phyloP scores from a whole-genome alignment of 2,329 filamentous ascomycete genomes.

The Aspergillus viridinutans region DNA sequence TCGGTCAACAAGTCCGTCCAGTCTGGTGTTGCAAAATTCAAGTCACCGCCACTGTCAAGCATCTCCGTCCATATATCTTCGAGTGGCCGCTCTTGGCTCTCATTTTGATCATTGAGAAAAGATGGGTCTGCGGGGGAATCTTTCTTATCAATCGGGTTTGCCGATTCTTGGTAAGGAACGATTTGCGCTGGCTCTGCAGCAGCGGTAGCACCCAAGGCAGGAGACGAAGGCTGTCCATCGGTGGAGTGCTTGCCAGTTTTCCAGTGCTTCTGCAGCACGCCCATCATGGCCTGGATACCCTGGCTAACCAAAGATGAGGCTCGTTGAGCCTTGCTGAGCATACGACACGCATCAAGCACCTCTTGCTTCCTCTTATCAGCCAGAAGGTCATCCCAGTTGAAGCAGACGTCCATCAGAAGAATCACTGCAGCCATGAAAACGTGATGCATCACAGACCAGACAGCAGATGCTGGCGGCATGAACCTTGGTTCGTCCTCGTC shows the following conservation, averaged over 20 bases:
- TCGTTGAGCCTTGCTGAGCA: conserved; percentile 34
- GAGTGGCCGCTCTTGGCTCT: conserved; percentile 11
- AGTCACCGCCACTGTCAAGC: conserved; percentile 22
- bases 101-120: neutral
- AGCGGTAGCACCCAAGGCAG: neutral
- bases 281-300: conserved; percentile 37
- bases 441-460: conserved; percentile 36
- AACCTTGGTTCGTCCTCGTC: conserved; percentile 26
- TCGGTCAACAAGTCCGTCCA: conserved; percentile 30
- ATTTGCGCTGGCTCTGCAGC: neutral
- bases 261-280: conserved; percentile 31
- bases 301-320: conserved; percentile 28
- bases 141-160: neutral
- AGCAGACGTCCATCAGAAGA: conserved; percentile 38
- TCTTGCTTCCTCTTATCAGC: conserved; percentile 34
- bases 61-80: conserved; percentile 32
- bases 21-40: conserved; percentile 21
- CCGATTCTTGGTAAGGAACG: neutral
- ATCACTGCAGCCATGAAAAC: conserved; percentile 40
- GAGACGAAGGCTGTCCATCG: neutral
- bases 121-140: neutral
- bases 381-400: conserved; percentile 36
- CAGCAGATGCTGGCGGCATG: conserved; percentile 21
- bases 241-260: conserved; percentile 11
- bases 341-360: conserved; percentile 35